A percentile compares a stretch with the other conserved stretches of the same genome.
phyloP scores from a whole-genome alignment of 768 basidiomycete genomes.

The Mycena latifolia region DNA sequence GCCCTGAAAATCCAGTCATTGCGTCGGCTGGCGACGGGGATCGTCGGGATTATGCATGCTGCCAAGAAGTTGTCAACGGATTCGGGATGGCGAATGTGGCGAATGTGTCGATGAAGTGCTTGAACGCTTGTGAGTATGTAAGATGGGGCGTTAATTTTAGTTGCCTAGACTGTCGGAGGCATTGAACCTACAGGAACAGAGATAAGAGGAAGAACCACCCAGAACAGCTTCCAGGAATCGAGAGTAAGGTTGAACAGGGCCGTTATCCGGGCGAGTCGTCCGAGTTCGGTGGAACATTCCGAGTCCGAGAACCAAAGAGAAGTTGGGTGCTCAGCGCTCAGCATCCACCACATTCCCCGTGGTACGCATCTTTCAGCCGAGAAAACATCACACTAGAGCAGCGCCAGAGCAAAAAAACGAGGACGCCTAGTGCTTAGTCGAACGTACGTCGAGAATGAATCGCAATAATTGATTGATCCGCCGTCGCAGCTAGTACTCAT shows the following conservation, averaged over 20 bases:
- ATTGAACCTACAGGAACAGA: not conserved
- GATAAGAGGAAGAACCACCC: not conserved
- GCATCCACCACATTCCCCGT: too few species aligned
- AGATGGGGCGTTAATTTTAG: too few species aligned
- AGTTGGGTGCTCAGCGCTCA: not conserved
- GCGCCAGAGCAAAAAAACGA: too few species aligned
- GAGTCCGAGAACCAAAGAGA: too few species aligned
- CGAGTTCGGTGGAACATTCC: not conserved
- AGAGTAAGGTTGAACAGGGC: not conserved
- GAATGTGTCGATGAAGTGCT: too few species aligned
- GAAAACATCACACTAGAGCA: too few species aligned
- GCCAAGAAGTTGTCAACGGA: not conserved
- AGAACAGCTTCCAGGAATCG: not conserved
- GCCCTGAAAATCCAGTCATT: constrained; percentile 14
- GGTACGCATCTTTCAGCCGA: too few species aligned
- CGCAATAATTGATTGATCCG: not conserved
- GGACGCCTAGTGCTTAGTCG: not conserved
- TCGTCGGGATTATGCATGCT: not conserved
- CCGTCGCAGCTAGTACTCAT: not conserved
- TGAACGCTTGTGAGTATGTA: too few species aligned
- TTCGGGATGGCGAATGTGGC: constrained; percentile 1
- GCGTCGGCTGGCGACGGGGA: constrained; percentile 15
- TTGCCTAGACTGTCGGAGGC: not conserved
- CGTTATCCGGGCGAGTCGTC: not conserved
- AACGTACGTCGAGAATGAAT: not conserved